These are phyloP conservation scores for Penicillium samsonianum DNA, from an alignment of 495 filamentous ascomycete genomes.

Conservation along the genomic window DNA sequence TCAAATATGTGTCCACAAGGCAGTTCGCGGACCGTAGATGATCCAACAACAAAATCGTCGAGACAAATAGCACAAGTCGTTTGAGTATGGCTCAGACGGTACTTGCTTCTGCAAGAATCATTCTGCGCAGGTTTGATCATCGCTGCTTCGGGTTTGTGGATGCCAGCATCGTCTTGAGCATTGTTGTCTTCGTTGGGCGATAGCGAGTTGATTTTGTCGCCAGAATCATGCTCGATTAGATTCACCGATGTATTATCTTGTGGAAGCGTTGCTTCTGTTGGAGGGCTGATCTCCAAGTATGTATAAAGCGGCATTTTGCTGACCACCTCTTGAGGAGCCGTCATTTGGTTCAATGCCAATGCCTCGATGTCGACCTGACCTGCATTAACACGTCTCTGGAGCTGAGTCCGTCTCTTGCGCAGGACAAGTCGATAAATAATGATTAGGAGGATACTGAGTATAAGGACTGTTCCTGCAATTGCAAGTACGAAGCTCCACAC, in stretches of 20 bases:
- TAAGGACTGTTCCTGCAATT: conserved; percentile 71
- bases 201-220: conserved; percentile 7
- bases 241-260: conserved; percentile 14
- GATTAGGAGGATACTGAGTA: conserved; percentile 64
- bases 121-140: conserved; percentile 11
- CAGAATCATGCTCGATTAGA: conserved; percentile 12
- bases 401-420: conserved; percentile 58
- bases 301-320: conserved; percentile 72
- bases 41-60: conserved; percentile 69
- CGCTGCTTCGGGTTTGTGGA: conserved; percentile 24
- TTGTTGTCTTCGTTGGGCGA: conserved; percentile 5
- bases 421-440: conserved; percentile 74
- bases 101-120: conserved; percentile 6
- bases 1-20: conserved; percentile 92
- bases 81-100: conserved; percentile 36
- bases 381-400: conserved; percentile 67
- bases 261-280: conserved; percentile 16
- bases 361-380: conserved; percentile 82
- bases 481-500: conserved; percentile 85
- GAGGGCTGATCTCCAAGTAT: conserved; percentile 54
- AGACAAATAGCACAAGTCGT: conserved; percentile 84
- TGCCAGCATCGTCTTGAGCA: conserved; percentile 4
- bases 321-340: conserved; percentile 67
- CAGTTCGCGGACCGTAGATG: conserved; percentile 75
- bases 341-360: conserved; percentile 73